Evolutionary conservation across 805 yeast genomes (phyloP), one percentile per base, ranked within the genome.

Genomic region (Ogataea nonfermentans): DNA sequence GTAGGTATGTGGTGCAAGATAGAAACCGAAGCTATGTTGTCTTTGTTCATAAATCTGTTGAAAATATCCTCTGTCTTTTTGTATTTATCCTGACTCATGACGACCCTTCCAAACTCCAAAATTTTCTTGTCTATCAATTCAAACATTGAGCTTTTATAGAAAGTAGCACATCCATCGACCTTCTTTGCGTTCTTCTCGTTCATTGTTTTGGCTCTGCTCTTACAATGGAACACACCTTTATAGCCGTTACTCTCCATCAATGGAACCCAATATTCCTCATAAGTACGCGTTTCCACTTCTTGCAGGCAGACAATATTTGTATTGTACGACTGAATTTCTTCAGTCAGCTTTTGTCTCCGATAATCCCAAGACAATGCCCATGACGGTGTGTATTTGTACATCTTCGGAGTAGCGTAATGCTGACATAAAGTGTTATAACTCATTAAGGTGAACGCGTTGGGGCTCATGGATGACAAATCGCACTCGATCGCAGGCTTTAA

Each of bases 161-260:
- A 91, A 1, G 90, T 80, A n/a, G 97, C 97, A 73, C 99, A 93
- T 9, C 99, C 99, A 62, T 93, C 99, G 32, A 93, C 99, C 55
- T 84, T 85, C 62, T 82, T 83, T 17, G 95, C 81, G 51, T 87
- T 95, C 43, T 67, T 69, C 44, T 80, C 83, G 46, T 72, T 66
- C 95, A 88, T 86, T 9, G 97, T 89, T 65, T 86, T 85, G 1
- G 96, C 90, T 59, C 99, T 76, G 17, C 95, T 84, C 65, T 93
- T 93, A 39, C 84, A 84, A 64, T 81, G 86, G 67, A 88, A 90
- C 17, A 78, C 63, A 25, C 95, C 90, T 50, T 77, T 75, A 65
- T 91, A 93, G 6, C 96, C 96, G 33, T 76, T 68, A 40, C 78
- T 74, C 16, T 71, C 71, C 76, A 93, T 71, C 23, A 79, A 55